Conservation (phyloP, 2,329 filamentous ascomycete species). For the Penicillium italicum region DNA sequence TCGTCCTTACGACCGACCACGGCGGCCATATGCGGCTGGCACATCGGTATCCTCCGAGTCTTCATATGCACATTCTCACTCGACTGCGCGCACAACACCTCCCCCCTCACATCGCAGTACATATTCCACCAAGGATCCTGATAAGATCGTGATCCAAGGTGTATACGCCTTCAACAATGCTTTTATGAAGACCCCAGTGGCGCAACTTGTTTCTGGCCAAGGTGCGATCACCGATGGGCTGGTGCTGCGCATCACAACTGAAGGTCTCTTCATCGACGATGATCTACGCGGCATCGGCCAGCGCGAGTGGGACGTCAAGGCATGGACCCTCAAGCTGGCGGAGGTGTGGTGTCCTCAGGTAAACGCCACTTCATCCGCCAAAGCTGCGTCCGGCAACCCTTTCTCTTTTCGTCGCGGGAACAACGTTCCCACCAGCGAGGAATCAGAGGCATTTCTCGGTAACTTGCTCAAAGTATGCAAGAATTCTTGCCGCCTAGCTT, state of each 20-base stretch:
- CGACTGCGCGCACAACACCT: conserved; percentile 77
- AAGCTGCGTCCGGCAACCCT: conserved; percentile 27
- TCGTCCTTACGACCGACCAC: conserved; percentile 71
- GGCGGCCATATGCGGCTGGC: conserved; percentile 59
- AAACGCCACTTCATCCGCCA: conserved; percentile 40
- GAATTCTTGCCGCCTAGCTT: conserved; percentile 56
- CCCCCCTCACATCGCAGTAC: conserved; percentile 73
- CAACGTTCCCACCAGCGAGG: conserved; percentile 57
- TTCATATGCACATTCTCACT: conserved; percentile 80
- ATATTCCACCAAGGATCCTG: conserved; percentile 83
- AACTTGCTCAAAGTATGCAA: conserved; percentile 64
- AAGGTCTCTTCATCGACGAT: conserved; percentile 95
- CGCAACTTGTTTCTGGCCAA: conserved; percentile 79
- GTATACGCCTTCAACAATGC: conserved; percentile 92
- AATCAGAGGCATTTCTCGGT: conserved; percentile 62
- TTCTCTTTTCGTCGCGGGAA: conserved; percentile 43
- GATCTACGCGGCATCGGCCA: conserved; percentile 88
- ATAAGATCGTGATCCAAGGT: conserved; percentile 93
- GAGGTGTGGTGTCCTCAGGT: conserved; percentile 78
- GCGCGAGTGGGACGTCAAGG: conserved; percentile 97
- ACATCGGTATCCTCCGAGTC: conserved; percentile 76
- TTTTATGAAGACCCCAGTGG: conserved; percentile 83
- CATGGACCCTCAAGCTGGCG: conserved; percentile 90
- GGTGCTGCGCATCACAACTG: conserved; percentile 85
- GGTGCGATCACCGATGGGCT: conserved; percentile 87